phyloP scores from a whole-genome alignment of 768 basidiomycete genomes.

The Pisolithus marmoratus region DNA sequence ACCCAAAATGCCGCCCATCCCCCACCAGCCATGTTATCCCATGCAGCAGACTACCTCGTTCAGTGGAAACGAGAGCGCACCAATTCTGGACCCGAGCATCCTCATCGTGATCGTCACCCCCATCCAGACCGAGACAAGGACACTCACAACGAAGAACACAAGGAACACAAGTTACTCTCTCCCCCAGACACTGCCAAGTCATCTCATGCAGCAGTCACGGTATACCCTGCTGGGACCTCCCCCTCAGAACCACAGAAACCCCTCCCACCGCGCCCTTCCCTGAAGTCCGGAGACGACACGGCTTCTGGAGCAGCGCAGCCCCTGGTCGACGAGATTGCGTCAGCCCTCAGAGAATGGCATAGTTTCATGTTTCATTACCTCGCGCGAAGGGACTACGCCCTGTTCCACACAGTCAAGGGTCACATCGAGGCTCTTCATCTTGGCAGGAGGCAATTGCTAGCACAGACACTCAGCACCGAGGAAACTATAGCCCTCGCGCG shows the following conservation, averaged over 20 bases:
- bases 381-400: constrained; percentile 79
- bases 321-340: constrained; percentile 95
- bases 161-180: constrained; percentile 67
- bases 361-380: constrained; percentile 88
- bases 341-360: constrained; percentile 95
- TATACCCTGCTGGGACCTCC: constrained; percentile 64
- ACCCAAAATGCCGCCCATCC: constrained; percentile 26
- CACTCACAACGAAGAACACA: constrained; percentile 56
- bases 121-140: constrained; percentile 42
- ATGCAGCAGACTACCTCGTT: constrained; percentile 41
- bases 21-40: constrained; percentile 25
- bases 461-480: constrained; percentile 80
- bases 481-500: constrained; percentile 77
- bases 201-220: constrained; percentile 63
- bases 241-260: constrained; percentile 66
- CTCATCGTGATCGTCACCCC: constrained; percentile 24
- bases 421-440: constrained; percentile 90
- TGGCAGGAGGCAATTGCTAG: constrained; percentile 85
- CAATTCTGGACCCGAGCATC: constrained; percentile 21
- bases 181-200: constrained; percentile 72
- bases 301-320: constrained; percentile 77
- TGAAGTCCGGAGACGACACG: constrained; percentile 94
- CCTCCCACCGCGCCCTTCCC: constrained; percentile 84
- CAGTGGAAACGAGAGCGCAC: constrained; percentile 37
- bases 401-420: constrained; percentile 80